These are phyloP conservation scores for Citrus unshiu DNA, from an alignment of 345 rosid species.

Conservation along the genomic window DNA sequence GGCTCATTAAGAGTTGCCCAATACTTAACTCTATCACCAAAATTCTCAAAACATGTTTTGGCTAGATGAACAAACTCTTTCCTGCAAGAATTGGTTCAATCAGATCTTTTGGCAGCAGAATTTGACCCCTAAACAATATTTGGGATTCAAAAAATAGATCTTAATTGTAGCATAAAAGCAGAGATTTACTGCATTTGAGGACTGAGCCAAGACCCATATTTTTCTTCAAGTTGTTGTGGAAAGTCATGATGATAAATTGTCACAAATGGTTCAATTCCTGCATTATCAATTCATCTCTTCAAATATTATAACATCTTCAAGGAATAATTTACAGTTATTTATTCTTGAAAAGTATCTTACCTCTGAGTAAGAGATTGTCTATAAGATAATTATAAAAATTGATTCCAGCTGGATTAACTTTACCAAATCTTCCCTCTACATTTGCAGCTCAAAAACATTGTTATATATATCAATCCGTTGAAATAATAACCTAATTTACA, in stretches of 20 bases:
- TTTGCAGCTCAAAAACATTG: constrained; percentile 4
- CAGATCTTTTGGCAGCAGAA: neutral
- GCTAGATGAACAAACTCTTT: constrained; percentile 40
- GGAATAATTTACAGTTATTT: no score
- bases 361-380: constrained; percentile 32
- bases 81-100: constrained; percentile 16
- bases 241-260: constrained; percentile 35
- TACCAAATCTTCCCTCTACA: constrained; percentile 39
- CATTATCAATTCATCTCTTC: constrained; percentile 5
- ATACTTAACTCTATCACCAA: constrained; percentile 38
- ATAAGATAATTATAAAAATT: constrained; percentile 32
- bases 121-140: neutral
- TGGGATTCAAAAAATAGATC: neutral
- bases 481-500: neutral
- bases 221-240: constrained; percentile 37
- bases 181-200: constrained; percentile 36
- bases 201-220: constrained; percentile 40
- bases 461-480: neutral
- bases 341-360: constrained; percentile 11
- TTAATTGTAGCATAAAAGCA: neutral
- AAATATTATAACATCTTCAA: neutral
- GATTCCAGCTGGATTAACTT: constrained; percentile 36
- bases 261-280: constrained; percentile 49
- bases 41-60: constrained; percentile 36
- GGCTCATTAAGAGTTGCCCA: constrained; percentile 45